A percentile compares a stretch with the other conserved stretches of the same genome.
phyloP scores from a whole-genome alignment of 2,329 filamentous ascomycete genomes.

The Diplodia scrobiculata region DNA sequence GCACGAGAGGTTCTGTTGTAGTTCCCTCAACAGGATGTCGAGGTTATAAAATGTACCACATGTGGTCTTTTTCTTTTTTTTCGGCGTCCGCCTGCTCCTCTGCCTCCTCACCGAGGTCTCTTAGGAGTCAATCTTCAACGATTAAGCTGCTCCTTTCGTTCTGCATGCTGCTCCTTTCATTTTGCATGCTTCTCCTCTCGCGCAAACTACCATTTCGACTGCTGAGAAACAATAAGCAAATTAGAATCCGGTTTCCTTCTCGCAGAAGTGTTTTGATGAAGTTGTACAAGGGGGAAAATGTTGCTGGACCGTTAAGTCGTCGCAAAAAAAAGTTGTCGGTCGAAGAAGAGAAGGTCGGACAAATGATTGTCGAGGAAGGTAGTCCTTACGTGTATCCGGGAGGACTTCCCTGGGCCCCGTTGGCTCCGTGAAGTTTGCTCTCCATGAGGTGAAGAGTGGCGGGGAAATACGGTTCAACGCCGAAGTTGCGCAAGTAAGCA shows the following conservation, averaged over 20 bases:
- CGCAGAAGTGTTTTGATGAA: conserved; percentile 9
- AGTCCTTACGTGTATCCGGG: conserved; percentile 28
- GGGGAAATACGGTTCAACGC: conserved; percentile 58
- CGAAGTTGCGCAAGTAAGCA: conserved; percentile 54
- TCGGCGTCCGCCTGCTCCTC: not conserved
- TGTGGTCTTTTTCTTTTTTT: conserved; percentile 20
- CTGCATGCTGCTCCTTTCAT: not conserved
- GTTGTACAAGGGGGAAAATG: conserved; percentile 9
- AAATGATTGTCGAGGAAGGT: conserved; percentile 1
- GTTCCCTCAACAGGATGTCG: not conserved
- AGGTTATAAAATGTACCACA: conserved; percentile 23
- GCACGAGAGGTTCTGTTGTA: not conserved
- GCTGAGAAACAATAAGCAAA: conserved; percentile 22
- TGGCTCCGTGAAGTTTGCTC: conserved; percentile 25
- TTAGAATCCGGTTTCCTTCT: conserved; percentile 15
- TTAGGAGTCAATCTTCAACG: conserved; percentile 21
- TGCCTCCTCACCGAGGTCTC: conserved; percentile 25
- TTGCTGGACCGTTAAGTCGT: conserved; percentile 23
- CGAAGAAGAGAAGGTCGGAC: conserved; percentile 17
- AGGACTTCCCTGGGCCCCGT: conserved; percentile 24
- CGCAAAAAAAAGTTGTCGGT: conserved; percentile 11
- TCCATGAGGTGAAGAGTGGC: conserved; percentile 55
- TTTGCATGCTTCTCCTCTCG: conserved; percentile 15
- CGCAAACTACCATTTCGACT: conserved; percentile 16
- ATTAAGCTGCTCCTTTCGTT: conserved; percentile 9